Base-by-base conservation (phyloP, 2,329 filamentous ascomycete species). In the Alternaria arbusti region DNA sequence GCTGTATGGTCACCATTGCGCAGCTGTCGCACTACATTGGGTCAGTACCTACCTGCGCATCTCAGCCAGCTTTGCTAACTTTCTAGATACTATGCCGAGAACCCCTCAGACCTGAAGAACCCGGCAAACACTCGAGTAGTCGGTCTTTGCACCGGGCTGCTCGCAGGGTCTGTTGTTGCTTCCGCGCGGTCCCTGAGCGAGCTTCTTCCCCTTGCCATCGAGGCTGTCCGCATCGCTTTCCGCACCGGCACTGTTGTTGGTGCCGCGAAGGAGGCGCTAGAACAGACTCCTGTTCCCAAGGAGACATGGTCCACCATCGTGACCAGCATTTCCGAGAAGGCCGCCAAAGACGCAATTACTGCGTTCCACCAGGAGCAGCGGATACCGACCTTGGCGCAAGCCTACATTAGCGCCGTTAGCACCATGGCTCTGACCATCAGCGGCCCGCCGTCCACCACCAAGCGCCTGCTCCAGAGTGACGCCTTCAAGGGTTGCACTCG, bases 1-100 rank as follows among this genome's bases (percentile, higher is more conserved):
- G 88, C 69, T 88, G 86, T 15, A 80, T 91, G 68, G 82, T 91
- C 40, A 89, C 88, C 61, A 85, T 90, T 66, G 83, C 88, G 56
- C 90, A 92, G 76, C 77, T 91, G 57, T 87, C 86, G 51, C 89
- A 91, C 75, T 91, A 90, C 78, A 89, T 92, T 66, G 88, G 90
- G 86, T 90, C 82, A 72, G 87, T 83, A 56, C n/a, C 11, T 9
- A 7, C 9, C 13, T 11, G 32, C 13, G 7, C 28, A 45, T 11
- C 5, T 9, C 26, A 10, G 26, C 22, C n/a, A 43, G 36, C 52
- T 44, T 44, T 56, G 67, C 79, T 82, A 70, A 82, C 73, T 51
- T 26, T 15, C 9, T 51, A 74, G 65, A 44, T 85, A 84, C 75
- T 86, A 82, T 69, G 80, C 79, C 30, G 83, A 84, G 80, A 87